These are phyloP conservation scores for Metschnikowia gruessii DNA, from an alignment of 805 yeast species.

Conservation along the genomic window DNA sequence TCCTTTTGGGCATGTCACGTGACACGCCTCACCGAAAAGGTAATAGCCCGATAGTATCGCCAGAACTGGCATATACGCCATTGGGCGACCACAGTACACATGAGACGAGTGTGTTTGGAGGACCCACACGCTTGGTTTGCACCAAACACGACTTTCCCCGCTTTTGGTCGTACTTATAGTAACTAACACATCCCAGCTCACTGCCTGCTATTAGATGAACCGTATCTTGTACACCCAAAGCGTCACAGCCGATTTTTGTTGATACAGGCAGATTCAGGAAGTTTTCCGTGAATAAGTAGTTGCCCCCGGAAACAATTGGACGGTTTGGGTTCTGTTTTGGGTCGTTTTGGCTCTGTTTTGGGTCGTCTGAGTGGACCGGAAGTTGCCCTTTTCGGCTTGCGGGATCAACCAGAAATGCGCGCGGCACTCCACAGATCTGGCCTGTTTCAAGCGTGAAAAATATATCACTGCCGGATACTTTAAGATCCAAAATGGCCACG, in stretches of 20 bases:
- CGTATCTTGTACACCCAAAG: not conserved
- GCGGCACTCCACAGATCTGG: conserved; percentile 8
- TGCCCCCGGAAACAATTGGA: not conserved
- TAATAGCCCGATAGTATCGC: not conserved
- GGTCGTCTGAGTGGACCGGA: too few species aligned
- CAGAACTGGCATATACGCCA: conserved; percentile 5
- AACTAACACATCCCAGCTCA: conserved; percentile 6
- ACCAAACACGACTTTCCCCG: not conserved
- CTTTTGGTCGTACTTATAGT: conserved; percentile 5
- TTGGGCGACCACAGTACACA: conserved; percentile 8
- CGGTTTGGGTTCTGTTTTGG: too few species aligned
- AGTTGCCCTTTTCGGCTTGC: too few species aligned
- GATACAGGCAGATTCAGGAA: conserved; percentile 2
- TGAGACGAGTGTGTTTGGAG: not conserved
- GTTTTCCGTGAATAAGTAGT: not conserved
- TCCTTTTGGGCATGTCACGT: conserved; percentile 5
- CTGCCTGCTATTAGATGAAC: conserved; percentile 12
- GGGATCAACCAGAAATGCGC: conserved; percentile 1
- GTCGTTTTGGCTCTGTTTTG: too few species aligned
- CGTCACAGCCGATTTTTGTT: conserved; percentile 11
- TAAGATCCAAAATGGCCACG: conserved; percentile 10
- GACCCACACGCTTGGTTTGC: not conserved
- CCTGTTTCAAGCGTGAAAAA: conserved; percentile 10
- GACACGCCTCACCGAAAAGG: not conserved
- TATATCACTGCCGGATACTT: not conserved